Evolutionary conservation across 345 rosid species (phyloP), one percentile per base, ranked within the genome.

Genomic region (sweet orange (Citrus sinensis)): DNA sequence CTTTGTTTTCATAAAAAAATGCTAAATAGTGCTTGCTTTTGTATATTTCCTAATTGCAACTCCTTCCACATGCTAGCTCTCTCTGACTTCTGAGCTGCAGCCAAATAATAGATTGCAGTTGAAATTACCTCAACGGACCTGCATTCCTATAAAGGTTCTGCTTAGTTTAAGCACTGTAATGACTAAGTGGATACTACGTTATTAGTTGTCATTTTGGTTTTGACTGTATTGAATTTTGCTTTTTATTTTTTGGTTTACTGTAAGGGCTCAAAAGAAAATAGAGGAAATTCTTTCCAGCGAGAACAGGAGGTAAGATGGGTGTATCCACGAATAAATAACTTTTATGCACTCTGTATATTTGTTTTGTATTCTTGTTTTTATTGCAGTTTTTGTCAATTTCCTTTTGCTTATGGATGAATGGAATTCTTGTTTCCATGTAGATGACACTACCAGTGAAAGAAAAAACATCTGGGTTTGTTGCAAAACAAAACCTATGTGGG

Each of bases 181-280:
- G 64, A 63, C n/a, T 37, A 24, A 67, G 39, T 69, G 72, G 14
- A 76, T 4, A 4, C 22, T 46, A 9, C 27, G 19, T 35, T 5
- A 37, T 76, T 25, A 25, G 27, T 75, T 66, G n/a, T 68, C 68
- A 40, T 54, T 76, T 46, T 55, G 22, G 67, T 80, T 70, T 49
- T 51, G 73, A 68, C 59, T 64, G 60, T 72, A 61, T 70, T 86
- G 77, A 86, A 65, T 79, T 66, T 46, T 85, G 63, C 79, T 84
- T 76, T 66, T 82, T 84, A 27, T 61, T 16, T 54, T 32, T 76
- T 54, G 7, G 83, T 75, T 80, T 86, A 83, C 80, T 83, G 78
- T 62, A 85, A 96, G 99, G 94, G 90, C 86, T 87, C 90, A 84
- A 96, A 96, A 89, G 99, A 96, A 89, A 96, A 93, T 75, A 90